Evolutionary conservation across 768 basidiomycete species (phyloP).

Genomic region (Boletus speciosus): DNA sequence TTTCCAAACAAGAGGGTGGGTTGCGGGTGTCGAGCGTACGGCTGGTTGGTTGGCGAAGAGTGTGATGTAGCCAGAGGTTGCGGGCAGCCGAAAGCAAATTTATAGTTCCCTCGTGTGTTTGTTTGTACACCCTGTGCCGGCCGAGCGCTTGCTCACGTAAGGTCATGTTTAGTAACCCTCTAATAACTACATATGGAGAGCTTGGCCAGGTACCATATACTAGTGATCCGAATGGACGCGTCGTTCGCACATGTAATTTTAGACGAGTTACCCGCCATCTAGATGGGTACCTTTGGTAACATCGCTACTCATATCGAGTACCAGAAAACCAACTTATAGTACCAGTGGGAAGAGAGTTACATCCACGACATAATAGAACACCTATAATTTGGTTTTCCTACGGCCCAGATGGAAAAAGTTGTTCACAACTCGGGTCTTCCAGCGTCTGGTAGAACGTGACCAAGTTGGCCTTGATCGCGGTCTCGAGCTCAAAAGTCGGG

Average conservation of each 20-base stretch:
- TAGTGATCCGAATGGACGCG: no score
- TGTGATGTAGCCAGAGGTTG: background rate
- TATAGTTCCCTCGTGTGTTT: slow-evolving; percentile 21
- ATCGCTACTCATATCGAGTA: slow-evolving; percentile 5
- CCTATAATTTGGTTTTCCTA: background rate
- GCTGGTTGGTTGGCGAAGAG: background rate
- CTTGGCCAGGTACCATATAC: no score
- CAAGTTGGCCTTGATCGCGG: slow-evolving; percentile 23
- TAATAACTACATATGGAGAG: no score
- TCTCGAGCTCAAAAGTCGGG: slow-evolving; percentile 15
- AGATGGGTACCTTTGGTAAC: background rate
- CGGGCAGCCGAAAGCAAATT: slow-evolving; percentile 18
- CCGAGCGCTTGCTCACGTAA: background rate
- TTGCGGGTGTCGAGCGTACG: slow-evolving; percentile 3
- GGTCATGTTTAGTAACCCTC: background rate
- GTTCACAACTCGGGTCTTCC: slow-evolving; percentile 8
- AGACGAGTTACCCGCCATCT: no score
- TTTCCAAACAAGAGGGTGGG: background rate
- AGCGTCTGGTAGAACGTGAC: slow-evolving; percentile 12
- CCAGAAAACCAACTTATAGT: background rate
- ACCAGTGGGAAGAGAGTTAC: background rate
- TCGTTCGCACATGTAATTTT: no score
- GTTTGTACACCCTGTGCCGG: slow-evolving; percentile 19
- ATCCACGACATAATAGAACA: no score
- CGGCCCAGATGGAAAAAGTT: slow-evolving; percentile 16